A percentile compares a stretch with the other conserved stretches of the same genome.
phyloP scores from a whole-genome alignment of 2,329 filamentous ascomycete species.

The Alternaria metachromatica region DNA sequence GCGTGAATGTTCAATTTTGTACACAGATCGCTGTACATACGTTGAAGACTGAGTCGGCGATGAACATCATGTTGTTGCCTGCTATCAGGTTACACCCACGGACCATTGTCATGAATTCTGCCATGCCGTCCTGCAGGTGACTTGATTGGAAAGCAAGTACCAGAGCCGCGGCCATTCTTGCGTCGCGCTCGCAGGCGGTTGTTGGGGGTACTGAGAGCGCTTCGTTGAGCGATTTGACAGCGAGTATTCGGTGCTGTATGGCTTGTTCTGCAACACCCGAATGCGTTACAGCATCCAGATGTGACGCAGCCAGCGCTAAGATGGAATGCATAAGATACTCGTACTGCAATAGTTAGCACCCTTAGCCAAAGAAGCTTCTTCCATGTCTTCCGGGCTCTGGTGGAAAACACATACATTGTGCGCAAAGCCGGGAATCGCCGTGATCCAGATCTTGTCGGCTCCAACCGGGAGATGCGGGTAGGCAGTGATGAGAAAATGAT shows the following conservation, averaged over 20 bases:
- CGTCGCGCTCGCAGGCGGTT: constrained; percentile 42
- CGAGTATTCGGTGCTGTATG: constrained; percentile 69
- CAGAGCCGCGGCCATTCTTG: constrained; percentile 46
- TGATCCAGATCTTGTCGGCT: constrained; percentile 71
- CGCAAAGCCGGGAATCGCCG: constrained; percentile 70
- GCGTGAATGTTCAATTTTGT: background rate
- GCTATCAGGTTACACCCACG: constrained; percentile 48
- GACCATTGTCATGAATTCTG: constrained; percentile 48
- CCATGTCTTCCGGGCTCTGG: background rate
- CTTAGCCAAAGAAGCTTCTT: background rate
- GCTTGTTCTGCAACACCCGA: constrained; percentile 63
- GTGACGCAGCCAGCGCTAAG: constrained; percentile 70
- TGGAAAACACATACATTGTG: constrained; percentile 61
- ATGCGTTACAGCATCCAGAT: constrained; percentile 61
- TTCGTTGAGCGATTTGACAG: constrained; percentile 59
- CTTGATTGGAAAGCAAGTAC: constrained; percentile 49
- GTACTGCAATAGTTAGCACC: constrained; percentile 52
- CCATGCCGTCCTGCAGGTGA: constrained; percentile 46
- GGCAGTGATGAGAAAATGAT: constrained; percentile 68
- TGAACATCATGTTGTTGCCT: constrained; percentile 26
- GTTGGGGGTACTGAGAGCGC: constrained; percentile 45
- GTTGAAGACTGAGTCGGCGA: constrained; percentile 37
- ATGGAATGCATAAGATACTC: constrained; percentile 76
- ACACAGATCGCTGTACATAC: constrained; percentile 17
- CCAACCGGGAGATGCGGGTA: constrained; percentile 70